phyloP scores from a whole-genome alignment of 345 rosid genomes.

The Populus simonii region DNA sequence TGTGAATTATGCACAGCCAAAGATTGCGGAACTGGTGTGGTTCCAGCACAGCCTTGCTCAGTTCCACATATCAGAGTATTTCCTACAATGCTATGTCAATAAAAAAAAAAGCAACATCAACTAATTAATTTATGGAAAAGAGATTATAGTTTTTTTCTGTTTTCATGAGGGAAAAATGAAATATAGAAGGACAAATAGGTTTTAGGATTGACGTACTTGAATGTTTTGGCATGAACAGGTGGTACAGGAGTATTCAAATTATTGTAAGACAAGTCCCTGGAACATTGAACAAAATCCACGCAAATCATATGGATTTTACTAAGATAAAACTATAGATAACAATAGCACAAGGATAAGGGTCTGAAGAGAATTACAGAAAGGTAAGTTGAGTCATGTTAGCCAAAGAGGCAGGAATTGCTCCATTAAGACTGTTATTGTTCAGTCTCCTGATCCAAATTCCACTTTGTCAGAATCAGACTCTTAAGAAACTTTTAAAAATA shows the following conservation, averaged over 20 bases:
- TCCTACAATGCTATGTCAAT: constrained; percentile 62
- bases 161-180: constrained; percentile 11
- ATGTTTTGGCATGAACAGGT: constrained; percentile 30
- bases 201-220: constrained; percentile 44
- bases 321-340: background rate
- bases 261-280: constrained; percentile 43
- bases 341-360: background rate
- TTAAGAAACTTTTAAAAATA: background rate
- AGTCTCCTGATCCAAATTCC: constrained; percentile 57
- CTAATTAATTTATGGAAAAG: background rate
- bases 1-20: constrained; percentile 44
- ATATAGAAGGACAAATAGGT: constrained; percentile 6
- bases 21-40: constrained; percentile 47
- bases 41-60: constrained; percentile 61
- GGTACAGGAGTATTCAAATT: constrained; percentile 42
- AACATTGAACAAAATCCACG: background rate
- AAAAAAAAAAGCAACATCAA: background rate
- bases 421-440: constrained; percentile 69
- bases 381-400: constrained; percentile 73
- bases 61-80: constrained; percentile 77
- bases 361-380: constrained; percentile 58
- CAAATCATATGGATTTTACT: background rate
- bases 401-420: constrained; percentile 67
- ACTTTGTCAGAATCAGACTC: background rate
- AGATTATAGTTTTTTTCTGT: background rate